phyloP scores from a whole-genome alignment of 116 monocot genomes.

The Trichopus zeylanicus region DNA sequence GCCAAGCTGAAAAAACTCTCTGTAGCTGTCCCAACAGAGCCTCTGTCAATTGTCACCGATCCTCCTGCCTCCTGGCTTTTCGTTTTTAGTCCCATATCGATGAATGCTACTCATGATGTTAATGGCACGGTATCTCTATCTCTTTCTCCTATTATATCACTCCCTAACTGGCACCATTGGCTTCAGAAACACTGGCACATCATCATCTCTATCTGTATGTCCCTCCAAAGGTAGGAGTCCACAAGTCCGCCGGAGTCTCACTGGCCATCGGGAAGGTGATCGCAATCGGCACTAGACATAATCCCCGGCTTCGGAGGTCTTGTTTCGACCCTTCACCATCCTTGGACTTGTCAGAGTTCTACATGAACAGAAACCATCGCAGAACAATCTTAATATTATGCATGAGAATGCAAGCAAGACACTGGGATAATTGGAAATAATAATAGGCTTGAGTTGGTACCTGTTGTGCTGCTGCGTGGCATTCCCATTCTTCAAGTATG shows the following conservation, averaged over 20 bases:
- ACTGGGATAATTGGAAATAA: neutral
- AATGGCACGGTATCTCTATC: neutral
- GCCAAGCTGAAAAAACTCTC: slow-evolving; percentile 27
- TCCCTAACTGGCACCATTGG: neutral
- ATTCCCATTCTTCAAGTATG: slow-evolving; percentile 59
- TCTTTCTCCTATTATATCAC: slow-evolving; percentile 1
- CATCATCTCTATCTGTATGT: slow-evolving; percentile 38
- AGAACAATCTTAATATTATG: neutral
- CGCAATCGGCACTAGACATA: slow-evolving; percentile 69
- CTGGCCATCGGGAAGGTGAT: slow-evolving; percentile 53
- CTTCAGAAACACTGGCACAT: neutral
- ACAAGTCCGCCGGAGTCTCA: slow-evolving; percentile 59
- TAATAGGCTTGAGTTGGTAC: neutral
- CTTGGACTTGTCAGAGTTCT: slow-evolving; percentile 41
- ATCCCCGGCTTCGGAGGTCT: slow-evolving; percentile 68
- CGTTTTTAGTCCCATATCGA: neutral
- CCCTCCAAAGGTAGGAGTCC: slow-evolving; percentile 67
- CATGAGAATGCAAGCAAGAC: neutral
- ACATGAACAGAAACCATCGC: neutral
- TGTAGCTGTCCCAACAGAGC: slow-evolving; percentile 29
- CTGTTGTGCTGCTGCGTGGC: slow-evolving; percentile 45
- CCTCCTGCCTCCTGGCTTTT: neutral
- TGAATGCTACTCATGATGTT: no score
- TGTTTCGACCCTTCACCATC: slow-evolving; percentile 26
- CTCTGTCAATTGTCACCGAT: slow-evolving; percentile 14